Evolutionary conservation across 257 asterid genomes (phyloP).

Genomic region (Solanum verrucosum): DNA sequence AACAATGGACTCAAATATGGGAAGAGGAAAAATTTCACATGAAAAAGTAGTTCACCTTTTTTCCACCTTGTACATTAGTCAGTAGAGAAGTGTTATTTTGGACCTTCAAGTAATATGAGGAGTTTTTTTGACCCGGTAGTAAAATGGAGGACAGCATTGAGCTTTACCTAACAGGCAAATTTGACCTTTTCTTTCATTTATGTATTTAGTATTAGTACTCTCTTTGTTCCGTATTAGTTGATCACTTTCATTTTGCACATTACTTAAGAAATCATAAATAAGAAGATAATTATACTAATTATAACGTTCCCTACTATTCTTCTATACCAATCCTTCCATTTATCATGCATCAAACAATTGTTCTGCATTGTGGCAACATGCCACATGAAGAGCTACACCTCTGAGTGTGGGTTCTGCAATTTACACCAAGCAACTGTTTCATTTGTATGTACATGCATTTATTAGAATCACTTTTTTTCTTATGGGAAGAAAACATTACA

Average conservation of each 20-base stretch:
- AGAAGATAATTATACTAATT: too few relatives aligned
- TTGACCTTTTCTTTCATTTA: not conserved
- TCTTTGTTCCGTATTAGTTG: too few relatives aligned
- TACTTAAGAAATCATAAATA: not conserved
- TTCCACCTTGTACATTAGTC: not conserved
- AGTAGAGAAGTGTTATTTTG: not conserved
- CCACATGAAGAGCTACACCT: not conserved
- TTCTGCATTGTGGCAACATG: not conserved
- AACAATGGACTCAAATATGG: not conserved
- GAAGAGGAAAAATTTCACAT: not conserved
- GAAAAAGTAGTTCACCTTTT: not conserved
- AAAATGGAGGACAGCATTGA: not conserved
- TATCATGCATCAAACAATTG: not conserved
- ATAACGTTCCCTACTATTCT: not conserved
- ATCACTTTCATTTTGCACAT: too few relatives aligned
- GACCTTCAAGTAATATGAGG: not conserved
- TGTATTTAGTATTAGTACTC: not conserved
- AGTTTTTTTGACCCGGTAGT: not conserved
- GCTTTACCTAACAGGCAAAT: not conserved
- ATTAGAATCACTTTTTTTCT: not conserved
- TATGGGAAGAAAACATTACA: not conserved
- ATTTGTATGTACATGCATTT: not conserved
- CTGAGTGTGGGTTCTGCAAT: not conserved
- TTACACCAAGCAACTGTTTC: not conserved
- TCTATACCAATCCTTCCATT: not conserved